Base-by-base conservation (phyloP, 768 basidiomycete species). In the Postia placenta region DNA sequence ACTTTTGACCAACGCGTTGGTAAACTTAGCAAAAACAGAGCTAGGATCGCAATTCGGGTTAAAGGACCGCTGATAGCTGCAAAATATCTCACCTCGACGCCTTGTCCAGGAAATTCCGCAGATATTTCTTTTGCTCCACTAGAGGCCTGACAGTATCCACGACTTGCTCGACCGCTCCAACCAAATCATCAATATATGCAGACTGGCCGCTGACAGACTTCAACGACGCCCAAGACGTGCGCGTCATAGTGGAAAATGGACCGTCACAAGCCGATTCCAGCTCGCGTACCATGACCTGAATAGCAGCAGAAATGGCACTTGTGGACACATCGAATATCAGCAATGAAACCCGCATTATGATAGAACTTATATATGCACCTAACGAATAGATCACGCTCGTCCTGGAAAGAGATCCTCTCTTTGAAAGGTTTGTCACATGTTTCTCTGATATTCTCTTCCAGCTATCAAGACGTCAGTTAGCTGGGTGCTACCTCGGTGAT, bases 51-150 rank as follows among this genome's bases (percentile, higher is more conserved):
- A 19, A 2, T 20, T 9, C 28, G 12, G 7, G 11, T 11, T 44
- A 15, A 33, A n/a, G n/a, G 11, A n/a, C 11, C 9, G 17, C n/a
- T n/a, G n/a, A n/a, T n/a, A n/a, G n/a, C n/a, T n/a, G n/a, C n/a
- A n/a, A n/a, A 26, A 20, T 28, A 28, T 61, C 72, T 51, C 47
- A 96, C 94, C 87, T 91, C 49, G 87, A 86, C 7, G 87, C 85
- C 65, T 96, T 97, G 63, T 99, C 96, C 45, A 93, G 81, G 64
- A 94, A 81, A 67, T 94, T 99, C 47, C 92, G 74, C 37, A 92
- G 63, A 66, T 94, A 98, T 62, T 92, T 96, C 77, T 96, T 96
- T 60, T 92, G 89, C 66, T 98, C 93, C 9, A 98, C 75, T 7
- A 87, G 73, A 2, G 86, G 84, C 52, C 86, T 84, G 45, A 95